Percentiles rank a stretch among this genome's conserved stretches.
Conservation (phyloP, 108 stramenopile species). For the Skeletonema potamos region DNA sequence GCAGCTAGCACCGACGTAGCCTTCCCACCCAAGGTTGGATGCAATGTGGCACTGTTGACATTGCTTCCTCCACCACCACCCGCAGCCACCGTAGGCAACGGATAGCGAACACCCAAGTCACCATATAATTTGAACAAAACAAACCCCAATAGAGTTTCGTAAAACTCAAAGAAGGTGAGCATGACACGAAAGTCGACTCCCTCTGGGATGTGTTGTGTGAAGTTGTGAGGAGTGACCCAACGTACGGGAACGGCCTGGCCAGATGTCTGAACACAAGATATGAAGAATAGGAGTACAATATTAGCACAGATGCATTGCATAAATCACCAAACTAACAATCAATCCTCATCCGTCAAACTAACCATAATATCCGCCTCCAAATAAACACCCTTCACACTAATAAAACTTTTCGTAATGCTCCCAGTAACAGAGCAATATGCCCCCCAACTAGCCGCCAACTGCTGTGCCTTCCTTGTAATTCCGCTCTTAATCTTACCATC, state of each 20-base stretch:
- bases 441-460: constrained; percentile 91
- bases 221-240: constrained; percentile 97
- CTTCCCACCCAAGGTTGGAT: constrained; percentile 56
- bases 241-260: constrained; percentile 57
- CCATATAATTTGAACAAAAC: constrained; percentile 95
- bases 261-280: background rate
- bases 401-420: constrained; percentile 93
- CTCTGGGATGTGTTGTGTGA: constrained; percentile 89
- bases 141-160: constrained; percentile 93
- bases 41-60: constrained; percentile 28
- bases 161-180: constrained; percentile 99
- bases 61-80: constrained; percentile 11
- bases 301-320: too few relatives aligned
- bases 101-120: constrained; percentile 87
- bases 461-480: constrained; percentile 78
- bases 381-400: constrained; percentile 98
- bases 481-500: constrained; percentile 74
- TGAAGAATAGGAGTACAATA: background rate
- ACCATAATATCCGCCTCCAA: constrained; percentile 88
- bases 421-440: constrained; percentile 86
- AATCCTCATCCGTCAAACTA: constrained; percentile 6
- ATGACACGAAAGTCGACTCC: constrained; percentile 98
- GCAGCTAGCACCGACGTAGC: constrained; percentile 71
- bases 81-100: constrained; percentile 54
- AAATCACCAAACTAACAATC: constrained; percentile 21